A percentile compares a stretch with the other conserved stretches of the same genome.
These are phyloP conservation scores for Datura wrightii DNA, from an alignment of 257 asterid species.

Conservation along the genomic window DNA sequence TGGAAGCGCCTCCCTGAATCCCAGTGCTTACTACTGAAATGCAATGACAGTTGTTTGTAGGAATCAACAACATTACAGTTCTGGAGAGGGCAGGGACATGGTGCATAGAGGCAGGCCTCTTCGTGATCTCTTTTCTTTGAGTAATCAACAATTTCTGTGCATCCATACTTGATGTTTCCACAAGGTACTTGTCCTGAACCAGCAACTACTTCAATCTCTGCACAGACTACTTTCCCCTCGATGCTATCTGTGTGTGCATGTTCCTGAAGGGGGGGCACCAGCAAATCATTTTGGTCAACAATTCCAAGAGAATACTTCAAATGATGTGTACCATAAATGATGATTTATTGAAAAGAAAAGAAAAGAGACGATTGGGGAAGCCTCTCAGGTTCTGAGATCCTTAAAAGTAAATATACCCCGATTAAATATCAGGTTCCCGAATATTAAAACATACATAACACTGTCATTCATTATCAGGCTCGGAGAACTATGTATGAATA, in stretches of 20 bases:
- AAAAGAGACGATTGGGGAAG: not conserved
- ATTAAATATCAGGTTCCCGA: not conserved
- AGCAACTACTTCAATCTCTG: conserved; percentile 55
- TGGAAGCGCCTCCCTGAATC: conserved; percentile 84
- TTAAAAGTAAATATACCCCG: not conserved
- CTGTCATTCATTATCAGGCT: not conserved
- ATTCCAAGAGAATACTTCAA: conserved; percentile 16
- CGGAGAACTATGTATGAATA: not conserved
- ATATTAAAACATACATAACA: not conserved
- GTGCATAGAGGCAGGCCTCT: conserved; percentile 64
- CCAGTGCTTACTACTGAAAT: conserved; percentile 83
- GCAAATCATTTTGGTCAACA: conserved; percentile 28
- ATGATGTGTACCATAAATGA: not conserved
- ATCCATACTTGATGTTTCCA: conserved; percentile 77
- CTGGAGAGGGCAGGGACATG: conserved; percentile 82
- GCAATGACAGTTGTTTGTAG: conserved; percentile 62
- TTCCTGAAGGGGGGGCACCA: conserved; percentile 52
- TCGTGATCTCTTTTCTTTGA: conserved; percentile 69
- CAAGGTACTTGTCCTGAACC: conserved; percentile 73
- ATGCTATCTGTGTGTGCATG: conserved; percentile 48
- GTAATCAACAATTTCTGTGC: conserved; percentile 60
- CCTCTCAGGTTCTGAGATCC: not conserved
- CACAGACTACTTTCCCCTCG: conserved; percentile 56
- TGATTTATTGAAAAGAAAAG: not conserved
- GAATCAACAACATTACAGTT: conserved; percentile 76